Conservation (phyloP, 768 basidiomycete species). For the Rhodotorula graminis region DNA sequence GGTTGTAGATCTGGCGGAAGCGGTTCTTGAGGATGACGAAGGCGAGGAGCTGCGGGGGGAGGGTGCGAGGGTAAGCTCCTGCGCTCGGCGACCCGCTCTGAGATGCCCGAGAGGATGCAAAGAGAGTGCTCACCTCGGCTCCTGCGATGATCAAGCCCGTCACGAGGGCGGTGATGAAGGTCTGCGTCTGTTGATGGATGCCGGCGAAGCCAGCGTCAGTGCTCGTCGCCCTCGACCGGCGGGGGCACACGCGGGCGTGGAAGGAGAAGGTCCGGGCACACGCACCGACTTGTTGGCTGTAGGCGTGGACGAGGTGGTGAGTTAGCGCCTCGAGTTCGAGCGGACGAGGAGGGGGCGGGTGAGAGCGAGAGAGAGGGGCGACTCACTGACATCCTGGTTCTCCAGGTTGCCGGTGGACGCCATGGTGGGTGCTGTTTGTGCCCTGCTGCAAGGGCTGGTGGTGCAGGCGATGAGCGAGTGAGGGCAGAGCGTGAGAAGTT, state of each 20-base stretch:
- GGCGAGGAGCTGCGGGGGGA: slow-evolving; percentile 52
- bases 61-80: background rate
- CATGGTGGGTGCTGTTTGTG: background rate
- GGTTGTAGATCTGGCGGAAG: slow-evolving; percentile 86
- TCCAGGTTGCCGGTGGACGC: background rate
- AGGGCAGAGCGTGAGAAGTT: no score
- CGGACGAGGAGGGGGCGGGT: background rate
- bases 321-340: background rate
- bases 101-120: background rate
- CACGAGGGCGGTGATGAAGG: slow-evolving; percentile 77
- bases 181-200: slow-evolving; percentile 41
- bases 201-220: background rate
- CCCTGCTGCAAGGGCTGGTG: no score
- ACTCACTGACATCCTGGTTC: slow-evolving; percentile 6
- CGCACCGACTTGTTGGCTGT: slow-evolving; percentile 12
- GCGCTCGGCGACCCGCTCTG: background rate
- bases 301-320: no score
- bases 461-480: no score
- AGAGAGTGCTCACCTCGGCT: slow-evolving; percentile 22
- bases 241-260: no score
- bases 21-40: slow-evolving; percentile 80
- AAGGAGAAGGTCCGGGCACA: background rate
- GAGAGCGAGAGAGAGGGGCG: background rate
- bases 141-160: slow-evolving; percentile 61
- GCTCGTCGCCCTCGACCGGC: background rate